A percentile compares a stretch with the other conserved stretches of the same genome.
phyloP scores from a whole-genome alignment of 305 asterid species.

The Solanum aculeatissimum region DNA sequence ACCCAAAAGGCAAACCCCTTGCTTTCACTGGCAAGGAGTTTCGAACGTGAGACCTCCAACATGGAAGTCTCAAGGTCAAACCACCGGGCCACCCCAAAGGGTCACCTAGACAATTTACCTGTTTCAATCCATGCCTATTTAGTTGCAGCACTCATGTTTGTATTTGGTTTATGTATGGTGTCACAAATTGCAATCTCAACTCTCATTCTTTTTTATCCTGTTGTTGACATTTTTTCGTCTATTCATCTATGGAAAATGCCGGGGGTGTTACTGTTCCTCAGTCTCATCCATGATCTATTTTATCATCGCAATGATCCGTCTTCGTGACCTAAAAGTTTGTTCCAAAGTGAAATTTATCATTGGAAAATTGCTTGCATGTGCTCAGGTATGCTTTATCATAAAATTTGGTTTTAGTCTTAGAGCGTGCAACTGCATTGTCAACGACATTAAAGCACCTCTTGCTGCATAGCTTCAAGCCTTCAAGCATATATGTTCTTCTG shows the following conservation, averaged over 20 bases:
- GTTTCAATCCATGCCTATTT: neutral
- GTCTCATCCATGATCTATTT: neutral
- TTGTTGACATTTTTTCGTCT: neutral
- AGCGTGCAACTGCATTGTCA: neutral
- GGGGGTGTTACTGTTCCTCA: neutral
- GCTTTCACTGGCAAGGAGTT: no score
- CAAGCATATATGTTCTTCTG: neutral
- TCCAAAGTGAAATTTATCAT: neutral
- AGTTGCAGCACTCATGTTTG: neutral
- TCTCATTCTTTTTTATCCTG: neutral
- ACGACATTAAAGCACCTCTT: neutral
- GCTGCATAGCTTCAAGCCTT: neutral
- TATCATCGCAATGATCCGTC: neutral
- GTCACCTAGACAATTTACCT: neutral
- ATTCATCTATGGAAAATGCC: neutral
- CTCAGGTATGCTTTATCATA: neutral
- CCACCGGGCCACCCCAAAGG: no score
- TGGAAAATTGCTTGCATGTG: neutral
- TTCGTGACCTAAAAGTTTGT: neutral
- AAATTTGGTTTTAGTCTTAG: neutral
- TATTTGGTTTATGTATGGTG: neutral
- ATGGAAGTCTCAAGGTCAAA: no score
- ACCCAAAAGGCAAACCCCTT: no score
- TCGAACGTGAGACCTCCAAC: no score
- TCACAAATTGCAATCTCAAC: neutral